A percentile compares a stretch with the other conserved stretches of the same genome.
These are phyloP conservation scores for Termitomyces sp. DNA, from an alignment of 768 basidiomycete genomes.

Conservation along the genomic window DNA sequence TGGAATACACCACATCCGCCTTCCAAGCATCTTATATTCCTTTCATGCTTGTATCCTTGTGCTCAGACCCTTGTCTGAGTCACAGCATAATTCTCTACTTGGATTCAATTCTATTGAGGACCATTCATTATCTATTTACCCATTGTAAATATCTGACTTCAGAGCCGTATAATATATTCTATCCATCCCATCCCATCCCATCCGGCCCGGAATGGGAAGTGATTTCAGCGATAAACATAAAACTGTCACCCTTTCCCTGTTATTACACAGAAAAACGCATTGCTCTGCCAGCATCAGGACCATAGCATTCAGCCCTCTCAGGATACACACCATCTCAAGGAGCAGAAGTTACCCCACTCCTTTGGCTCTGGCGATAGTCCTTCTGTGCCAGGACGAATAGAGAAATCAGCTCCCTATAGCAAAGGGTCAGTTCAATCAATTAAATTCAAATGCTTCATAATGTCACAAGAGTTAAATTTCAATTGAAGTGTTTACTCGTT, in stretches of 20 bases:
- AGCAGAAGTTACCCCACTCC: constrained; percentile 27
- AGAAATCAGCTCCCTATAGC: constrained; percentile 73
- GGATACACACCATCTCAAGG: constrained; percentile 18
- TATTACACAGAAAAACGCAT: constrained; percentile 22
- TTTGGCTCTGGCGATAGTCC: neutral
- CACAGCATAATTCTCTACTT: neutral
- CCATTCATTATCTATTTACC: constrained; percentile 7
- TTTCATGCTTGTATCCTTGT: neutral
- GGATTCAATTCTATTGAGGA: neutral
- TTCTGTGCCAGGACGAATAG: constrained; percentile 37
- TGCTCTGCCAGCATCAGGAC: constrained; percentile 26
- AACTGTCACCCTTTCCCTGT: constrained; percentile 19
- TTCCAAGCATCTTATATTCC: constrained; percentile 1
- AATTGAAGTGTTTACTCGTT: neutral
- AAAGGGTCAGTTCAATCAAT: constrained; percentile 41
- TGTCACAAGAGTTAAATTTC: constrained; percentile 49
- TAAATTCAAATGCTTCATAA: neutral
- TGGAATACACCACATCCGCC: constrained; percentile 5
- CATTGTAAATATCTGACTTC: constrained; percentile 9
- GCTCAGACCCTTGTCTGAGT: neutral
- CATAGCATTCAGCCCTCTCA: constrained; percentile 17
- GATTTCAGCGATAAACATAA: constrained; percentile 5
- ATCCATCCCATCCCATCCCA: neutral
- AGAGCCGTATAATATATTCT: constrained; percentile 4
- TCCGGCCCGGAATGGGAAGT: neutral